Base-by-base conservation (phyloP, 129 eudicot genomes). In the Helichrysum umbraculigerum region DNA sequence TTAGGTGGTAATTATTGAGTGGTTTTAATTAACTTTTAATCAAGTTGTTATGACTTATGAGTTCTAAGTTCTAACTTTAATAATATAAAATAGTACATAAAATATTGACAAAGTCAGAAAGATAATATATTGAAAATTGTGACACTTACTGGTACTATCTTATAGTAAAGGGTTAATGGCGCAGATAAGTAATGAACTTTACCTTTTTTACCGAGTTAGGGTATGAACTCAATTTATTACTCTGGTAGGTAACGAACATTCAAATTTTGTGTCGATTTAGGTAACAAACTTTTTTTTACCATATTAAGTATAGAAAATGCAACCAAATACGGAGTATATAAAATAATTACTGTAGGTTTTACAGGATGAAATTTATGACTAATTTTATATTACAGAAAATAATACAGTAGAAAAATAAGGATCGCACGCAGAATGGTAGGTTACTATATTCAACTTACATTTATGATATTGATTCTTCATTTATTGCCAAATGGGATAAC, bases 381-480 rank as follows among this genome's bases (percentile, higher is more conserved):
- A 6, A 54, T 16, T 54, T 19, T 6, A 56, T 25, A 25, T 25
- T 25, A 1, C 61, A 29, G 62, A 30, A 30, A 9, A 33, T 20
- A 61, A 28, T 62, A n/a, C n/a, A n/a, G n/a, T n/a, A 62, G 5
- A 25, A 22, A 60, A 14, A 62, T 28, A 32, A 32, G 3, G 34
- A 54, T 39, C 42, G 28, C 69, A 62, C 32, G 69, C 37, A 63
- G 25, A 52, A 52, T 33, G 77, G 82, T 78, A 52, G 72, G 82
- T 78, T 61, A 70, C 20, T 60, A 30, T 65, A 76, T 66, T 76
- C 63, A 34, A 7, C 12, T 3, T 4, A 71, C 77, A 78, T 78
- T 78, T 28, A 78, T 71, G 66, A 73, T 71, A 35, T 66, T 51
- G 72, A 19, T 61, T 78, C 77, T 47, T 78, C 77, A 78, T 78